Evolutionary conservation across 768 basidiomycete species (phyloP).

Genomic region (Tylopilus balloui): DNA sequence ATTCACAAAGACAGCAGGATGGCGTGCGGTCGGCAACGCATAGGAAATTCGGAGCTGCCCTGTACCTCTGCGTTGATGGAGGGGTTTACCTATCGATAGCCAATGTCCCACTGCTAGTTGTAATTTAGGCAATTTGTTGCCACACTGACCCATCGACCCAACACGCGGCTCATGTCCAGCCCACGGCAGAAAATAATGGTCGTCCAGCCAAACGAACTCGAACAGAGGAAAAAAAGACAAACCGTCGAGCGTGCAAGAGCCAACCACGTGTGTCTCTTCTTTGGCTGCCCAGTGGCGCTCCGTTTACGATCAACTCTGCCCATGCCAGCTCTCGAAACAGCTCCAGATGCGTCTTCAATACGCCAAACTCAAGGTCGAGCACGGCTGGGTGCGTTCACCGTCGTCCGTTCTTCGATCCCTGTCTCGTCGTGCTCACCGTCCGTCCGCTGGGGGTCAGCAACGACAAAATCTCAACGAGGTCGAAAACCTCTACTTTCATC

Average conservation of each 20-base stretch:
- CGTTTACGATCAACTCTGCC: not conserved
- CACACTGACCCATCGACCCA: not conserved
- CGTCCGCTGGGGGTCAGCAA: too few relatives aligned
- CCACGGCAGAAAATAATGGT: conserved; percentile 20
- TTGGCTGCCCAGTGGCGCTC: not conserved
- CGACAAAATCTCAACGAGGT: conserved; percentile 76
- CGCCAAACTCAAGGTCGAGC: conserved; percentile 72
- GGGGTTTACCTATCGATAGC: not conserved
- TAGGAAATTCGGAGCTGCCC: not conserved
- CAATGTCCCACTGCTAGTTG: not conserved
- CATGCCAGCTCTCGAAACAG: conserved; percentile 58
- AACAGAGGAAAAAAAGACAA: conserved; percentile 42
- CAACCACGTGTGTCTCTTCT: conserved; percentile 44
- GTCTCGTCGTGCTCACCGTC: not conserved
- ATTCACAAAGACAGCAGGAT: not conserved
- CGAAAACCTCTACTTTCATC: conserved; percentile 77
- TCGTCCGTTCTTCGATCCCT: not conserved
- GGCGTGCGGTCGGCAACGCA: not conserved
- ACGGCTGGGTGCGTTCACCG: conserved; percentile 58
- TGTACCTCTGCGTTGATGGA: not conserved
- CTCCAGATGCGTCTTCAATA: conserved; percentile 73
- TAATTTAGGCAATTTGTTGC: not conserved
- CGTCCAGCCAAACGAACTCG: conserved; percentile 25
- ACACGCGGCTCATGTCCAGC: conserved; percentile 2
- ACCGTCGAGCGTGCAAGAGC: conserved; percentile 54